Evolutionary conservation across 805 yeast genomes (phyloP).

Genomic region (Saturnispora saitoi): DNA sequence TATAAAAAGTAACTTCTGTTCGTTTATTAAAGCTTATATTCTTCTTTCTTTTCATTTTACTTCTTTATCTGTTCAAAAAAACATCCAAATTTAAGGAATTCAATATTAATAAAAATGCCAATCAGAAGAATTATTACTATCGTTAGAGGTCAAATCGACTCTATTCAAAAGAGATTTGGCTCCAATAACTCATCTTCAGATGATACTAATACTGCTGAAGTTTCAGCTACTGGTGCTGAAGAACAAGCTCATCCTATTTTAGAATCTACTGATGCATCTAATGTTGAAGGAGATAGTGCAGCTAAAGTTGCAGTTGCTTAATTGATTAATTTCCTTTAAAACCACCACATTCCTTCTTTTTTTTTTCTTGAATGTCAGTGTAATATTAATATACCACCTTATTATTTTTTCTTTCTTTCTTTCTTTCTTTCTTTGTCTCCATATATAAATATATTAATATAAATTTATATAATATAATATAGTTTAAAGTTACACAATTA

Average conservation of each 20-base stretch:
- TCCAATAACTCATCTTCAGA: slow-evolving; percentile 7
- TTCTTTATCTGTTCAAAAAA: no score
- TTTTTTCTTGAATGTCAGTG: no score
- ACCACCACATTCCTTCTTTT: neutral
- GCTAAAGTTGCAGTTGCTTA: slow-evolving; percentile 5
- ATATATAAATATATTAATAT: neutral
- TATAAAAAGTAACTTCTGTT: neutral
- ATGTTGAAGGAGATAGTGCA: neutral
- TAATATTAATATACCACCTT: no score
- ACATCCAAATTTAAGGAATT: no score
- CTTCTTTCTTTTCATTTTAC: no score
- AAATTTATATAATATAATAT: neutral
- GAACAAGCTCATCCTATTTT: neutral
- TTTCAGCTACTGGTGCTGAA: neutral
- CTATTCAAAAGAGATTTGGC: slow-evolving; percentile 25
- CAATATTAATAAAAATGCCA: slow-evolving; percentile 21
- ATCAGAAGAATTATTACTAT: slow-evolving; percentile 27
- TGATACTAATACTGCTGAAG: slow-evolving; percentile 12
- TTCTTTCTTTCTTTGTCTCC: neutral
- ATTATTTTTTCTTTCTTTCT: no score
- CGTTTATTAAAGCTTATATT: no score
- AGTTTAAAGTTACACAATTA: neutral
- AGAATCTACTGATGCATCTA: no score
- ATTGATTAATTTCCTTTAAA: neutral
- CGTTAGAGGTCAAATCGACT: slow-evolving; percentile 26